These are phyloP conservation scores for Macroventuria anomochaeta DNA, from an alignment of 2,329 filamentous ascomycete genomes.

Conservation along the genomic window DNA sequence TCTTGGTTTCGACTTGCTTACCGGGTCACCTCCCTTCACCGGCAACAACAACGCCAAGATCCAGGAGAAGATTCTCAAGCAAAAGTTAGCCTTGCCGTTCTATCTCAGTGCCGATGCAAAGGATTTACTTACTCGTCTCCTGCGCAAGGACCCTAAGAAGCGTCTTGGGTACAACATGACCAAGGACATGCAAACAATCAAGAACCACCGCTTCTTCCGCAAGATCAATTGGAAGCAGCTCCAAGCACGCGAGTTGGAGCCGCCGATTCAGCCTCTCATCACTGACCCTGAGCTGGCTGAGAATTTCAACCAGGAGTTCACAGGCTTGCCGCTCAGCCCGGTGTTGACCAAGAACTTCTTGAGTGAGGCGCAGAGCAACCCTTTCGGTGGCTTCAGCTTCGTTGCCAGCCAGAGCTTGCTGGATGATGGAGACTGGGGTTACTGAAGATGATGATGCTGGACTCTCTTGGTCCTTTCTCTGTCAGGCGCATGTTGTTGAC, in stretches of 20 bases:
- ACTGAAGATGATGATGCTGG: conserved; percentile 22
- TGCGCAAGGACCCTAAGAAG: conserved; percentile 92
- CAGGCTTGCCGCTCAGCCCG: conserved; percentile 80
- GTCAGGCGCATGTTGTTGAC: neutral
- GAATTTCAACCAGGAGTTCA: conserved; percentile 96
- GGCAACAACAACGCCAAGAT: conserved; percentile 94
- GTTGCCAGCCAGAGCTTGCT: conserved; percentile 60
- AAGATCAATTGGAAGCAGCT: conserved; percentile 95
- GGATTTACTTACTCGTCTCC: conserved; percentile 85
- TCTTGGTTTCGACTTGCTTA: conserved; percentile 89
- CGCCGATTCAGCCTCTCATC: conserved; percentile 91
- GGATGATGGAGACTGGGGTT: conserved; percentile 46
- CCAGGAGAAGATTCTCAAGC: conserved; percentile 92
- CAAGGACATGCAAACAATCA: conserved; percentile 84
- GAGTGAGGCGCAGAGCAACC: conserved; percentile 50
- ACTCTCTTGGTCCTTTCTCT: neutral
- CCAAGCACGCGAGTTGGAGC: conserved; percentile 79
- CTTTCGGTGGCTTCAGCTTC: conserved; percentile 62
- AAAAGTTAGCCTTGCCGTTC: conserved; percentile 88
- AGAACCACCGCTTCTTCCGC: conserved; percentile 94
- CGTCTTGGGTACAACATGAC: conserved; percentile 87
- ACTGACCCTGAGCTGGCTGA: conserved; percentile 95
- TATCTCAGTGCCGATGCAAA: conserved; percentile 92
- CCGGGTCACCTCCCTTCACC: conserved; percentile 87
- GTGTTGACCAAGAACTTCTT: conserved; percentile 51